phyloP scores from a whole-genome alignment of 1,284 basidiomycete genomes.

The Xerocomus amazonicus region DNA sequence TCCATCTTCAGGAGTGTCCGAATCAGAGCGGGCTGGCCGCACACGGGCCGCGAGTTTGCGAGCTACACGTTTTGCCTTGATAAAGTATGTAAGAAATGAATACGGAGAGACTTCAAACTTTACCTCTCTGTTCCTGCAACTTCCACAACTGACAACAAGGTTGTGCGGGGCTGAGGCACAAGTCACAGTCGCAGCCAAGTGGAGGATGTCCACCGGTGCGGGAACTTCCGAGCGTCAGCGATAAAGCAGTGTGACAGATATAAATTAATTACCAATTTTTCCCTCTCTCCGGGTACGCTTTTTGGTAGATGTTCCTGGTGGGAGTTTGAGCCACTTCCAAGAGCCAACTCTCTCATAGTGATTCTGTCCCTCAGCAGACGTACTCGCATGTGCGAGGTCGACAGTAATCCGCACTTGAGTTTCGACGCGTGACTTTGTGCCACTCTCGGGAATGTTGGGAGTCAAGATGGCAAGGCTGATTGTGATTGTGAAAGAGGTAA shows the following conservation, averaged over 20 bases:
- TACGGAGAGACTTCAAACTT: conserved; percentile 23
- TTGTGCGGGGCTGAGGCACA: conserved; percentile 78
- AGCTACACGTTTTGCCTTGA: conserved; percentile 81
- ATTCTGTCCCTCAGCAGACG: conserved; percentile 52
- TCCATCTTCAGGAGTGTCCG: conserved; percentile 61
- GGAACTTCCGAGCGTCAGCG: conserved; percentile 52
- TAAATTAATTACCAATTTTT: conserved; percentile 61
- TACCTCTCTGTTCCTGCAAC: conserved; percentile 83
- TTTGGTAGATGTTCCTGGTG: conserved; percentile 78
- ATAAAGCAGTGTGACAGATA: conserved; percentile 7
- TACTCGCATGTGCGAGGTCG: conserved; percentile 66
- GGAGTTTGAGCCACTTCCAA: conserved; percentile 81
- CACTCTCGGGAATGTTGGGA: conserved; percentile 77
- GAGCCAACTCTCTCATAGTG: conserved; percentile 74
- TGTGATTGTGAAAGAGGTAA: conserved; percentile 11
- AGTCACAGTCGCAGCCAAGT: conserved; percentile 63
- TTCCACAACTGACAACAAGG: conserved; percentile 77
- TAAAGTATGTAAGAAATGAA: conserved; percentile 7
- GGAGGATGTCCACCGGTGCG: conserved; percentile 64
- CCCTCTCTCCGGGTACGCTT: conserved; percentile 79
- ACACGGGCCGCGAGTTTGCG: conserved; percentile 80
- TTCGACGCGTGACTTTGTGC: conserved; percentile 92
- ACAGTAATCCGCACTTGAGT: conserved; percentile 85
- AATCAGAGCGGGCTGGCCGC: conserved; percentile 71
- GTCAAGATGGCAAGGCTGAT: conserved; percentile 72